phyloP scores from a whole-genome alignment of 176 grass and related monocot genomes.

The Triticum urartu region DNA sequence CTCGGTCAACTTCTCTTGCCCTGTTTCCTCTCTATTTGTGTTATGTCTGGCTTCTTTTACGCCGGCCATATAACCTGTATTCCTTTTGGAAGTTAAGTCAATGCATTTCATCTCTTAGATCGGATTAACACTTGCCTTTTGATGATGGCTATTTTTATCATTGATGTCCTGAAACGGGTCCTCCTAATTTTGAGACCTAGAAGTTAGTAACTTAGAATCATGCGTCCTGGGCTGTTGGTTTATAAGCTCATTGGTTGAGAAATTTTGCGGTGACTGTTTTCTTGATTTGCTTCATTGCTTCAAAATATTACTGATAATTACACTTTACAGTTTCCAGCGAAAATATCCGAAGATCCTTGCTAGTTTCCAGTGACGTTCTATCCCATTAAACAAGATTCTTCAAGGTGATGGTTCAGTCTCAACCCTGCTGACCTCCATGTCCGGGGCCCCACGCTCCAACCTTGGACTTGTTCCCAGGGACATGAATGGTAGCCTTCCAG shows the following conservation, averaged over 20 bases:
- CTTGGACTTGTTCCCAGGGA: conserved; percentile 51
- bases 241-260: background rate
- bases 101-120: background rate
- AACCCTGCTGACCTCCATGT: conserved; percentile 44
- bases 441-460: conserved; percentile 53
- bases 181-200: background rate
- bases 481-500: conserved; percentile 50
- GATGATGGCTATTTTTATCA: conserved; percentile 6
- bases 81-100: background rate
- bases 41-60: background rate
- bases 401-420: conserved; percentile 44
- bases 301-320: background rate
- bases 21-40: background rate
- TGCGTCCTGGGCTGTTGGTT: background rate
- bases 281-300: background rate
- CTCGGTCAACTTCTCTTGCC: background rate
- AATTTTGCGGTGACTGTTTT: background rate
- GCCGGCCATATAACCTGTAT: background rate
- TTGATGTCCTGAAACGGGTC: background rate
- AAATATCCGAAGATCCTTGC: conserved; percentile 26
- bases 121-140: background rate
- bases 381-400: conserved; percentile 18
- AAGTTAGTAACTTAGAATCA: background rate
- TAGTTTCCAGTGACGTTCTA: conserved; percentile 16
- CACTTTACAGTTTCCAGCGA: background rate